Base-by-base conservation (phyloP, 2,329 filamentous ascomycete species). In the Microdochium trichocladiopsis region DNA sequence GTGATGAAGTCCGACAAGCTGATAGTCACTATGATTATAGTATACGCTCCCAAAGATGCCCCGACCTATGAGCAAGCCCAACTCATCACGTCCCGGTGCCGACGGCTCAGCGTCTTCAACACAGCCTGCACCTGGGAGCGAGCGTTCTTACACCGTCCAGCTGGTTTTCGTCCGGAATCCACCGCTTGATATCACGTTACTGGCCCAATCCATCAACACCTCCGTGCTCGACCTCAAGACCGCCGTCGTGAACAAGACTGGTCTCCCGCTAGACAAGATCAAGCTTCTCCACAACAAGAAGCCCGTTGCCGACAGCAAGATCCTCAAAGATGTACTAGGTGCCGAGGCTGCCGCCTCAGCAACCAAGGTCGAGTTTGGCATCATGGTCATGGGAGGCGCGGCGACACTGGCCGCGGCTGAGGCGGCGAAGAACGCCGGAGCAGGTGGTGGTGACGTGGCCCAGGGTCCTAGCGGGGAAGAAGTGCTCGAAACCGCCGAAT, bases 201-300 rank as follows among this genome's bases (percentile, higher is more conserved):
- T 80, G 4, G 73, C 81, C 2, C 79, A 85, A 52, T 71, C 85
- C 1, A 73, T 82, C 36, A 84, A 82, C 51, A 91, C 88, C 1
- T 90, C 87, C 2, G 76, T 96, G 47, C 83, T 89, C 57, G 87
- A 93, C 55, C 72, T 97, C 60, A 95, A 95, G 68, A 73, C 78
- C 50, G 74, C 78, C 2, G 84, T 96, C 45, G 79, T 84, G 2
- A 67, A 74, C 16, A 76, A 87, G 58, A 80, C 86, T 4, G 73
- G 77, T 24, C 78, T 88, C 53, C 78, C 83, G 2, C 70, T 82
- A n/a, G 82, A 86, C 37, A 96, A 95, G 75, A 83, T 97, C 66
- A 91, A 92, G 72, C 72, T 99, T 10, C 72, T 99, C 56, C 81
- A 87, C 65, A 88, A 88, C 69, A 95, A 94, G 75, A 95, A 96